These are phyloP conservation scores for Peronospora belbahrii DNA, from an alignment of 352 stramenopile genomes.

Conservation along the genomic window DNA sequence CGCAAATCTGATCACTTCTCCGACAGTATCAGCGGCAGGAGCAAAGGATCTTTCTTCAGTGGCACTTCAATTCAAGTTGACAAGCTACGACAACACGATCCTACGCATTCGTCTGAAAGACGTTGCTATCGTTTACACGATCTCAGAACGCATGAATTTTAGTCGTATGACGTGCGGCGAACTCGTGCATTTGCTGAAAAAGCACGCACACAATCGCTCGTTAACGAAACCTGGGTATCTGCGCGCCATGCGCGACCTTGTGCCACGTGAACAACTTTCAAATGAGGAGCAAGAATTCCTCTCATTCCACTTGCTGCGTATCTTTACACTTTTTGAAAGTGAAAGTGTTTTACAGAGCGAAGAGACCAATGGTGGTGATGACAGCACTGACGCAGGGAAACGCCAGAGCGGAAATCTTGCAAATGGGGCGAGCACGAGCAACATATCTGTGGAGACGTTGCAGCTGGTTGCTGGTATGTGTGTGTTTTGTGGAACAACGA, in stretches of 20 bases:
- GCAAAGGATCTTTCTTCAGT: slow-evolving; percentile 60
- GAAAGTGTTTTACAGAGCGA: slow-evolving; percentile 46
- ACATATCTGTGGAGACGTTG: slow-evolving; percentile 65
- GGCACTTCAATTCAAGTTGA: slow-evolving; percentile 83
- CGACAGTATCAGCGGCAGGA: slow-evolving; percentile 32
- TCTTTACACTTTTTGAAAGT: slow-evolving; percentile 79
- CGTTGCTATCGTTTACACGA: slow-evolving; percentile 82
- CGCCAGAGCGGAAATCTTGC: slow-evolving; percentile 11
- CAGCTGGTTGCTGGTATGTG: slow-evolving; percentile 81
- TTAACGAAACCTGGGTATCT: slow-evolving; percentile 73
- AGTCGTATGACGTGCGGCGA: slow-evolving; percentile 55
- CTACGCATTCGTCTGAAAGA: slow-evolving; percentile 80
- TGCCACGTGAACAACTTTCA: slow-evolving; percentile 56
- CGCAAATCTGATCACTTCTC: slow-evolving; percentile 50
- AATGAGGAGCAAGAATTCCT: slow-evolving; percentile 86
- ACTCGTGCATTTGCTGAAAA: slow-evolving; percentile 62
- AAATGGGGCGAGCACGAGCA: slow-evolving; percentile 23
- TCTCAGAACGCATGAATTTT: slow-evolving; percentile 80
- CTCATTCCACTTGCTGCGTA: slow-evolving; percentile 76
- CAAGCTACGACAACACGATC: slow-evolving; percentile 71
- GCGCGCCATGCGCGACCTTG: slow-evolving; percentile 66
- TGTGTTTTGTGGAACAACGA: slow-evolving; percentile 91
- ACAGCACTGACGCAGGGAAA: slow-evolving; percentile 15
- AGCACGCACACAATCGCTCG: slow-evolving; percentile 52
- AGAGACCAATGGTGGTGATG: slow-evolving; percentile 23